Base-by-base conservation (phyloP, 2,329 filamentous ascomycete genomes). In the Knoxdaviesia proteae region DNA sequence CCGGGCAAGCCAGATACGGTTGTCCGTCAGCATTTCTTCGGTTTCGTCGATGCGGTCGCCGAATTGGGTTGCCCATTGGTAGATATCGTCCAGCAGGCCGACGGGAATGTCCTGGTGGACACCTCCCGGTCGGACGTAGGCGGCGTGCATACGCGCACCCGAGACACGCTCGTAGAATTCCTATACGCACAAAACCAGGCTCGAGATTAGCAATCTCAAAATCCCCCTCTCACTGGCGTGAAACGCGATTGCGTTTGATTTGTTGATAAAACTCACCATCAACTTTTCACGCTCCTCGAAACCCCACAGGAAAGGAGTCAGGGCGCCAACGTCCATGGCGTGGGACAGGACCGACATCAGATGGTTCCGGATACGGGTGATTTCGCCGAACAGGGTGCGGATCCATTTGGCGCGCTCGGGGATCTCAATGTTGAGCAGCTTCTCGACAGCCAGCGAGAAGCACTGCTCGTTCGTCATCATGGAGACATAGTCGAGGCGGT, bases 381-480 rank as follows among this genome's bases (percentile, higher is more conserved):
- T 82, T 61, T 98, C 90, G 53, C 75, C 90, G 61, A 98, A 98
- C 66, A 98, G 0, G 34, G 88, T 96, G 51, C 90, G 76, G 58
- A 98, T 98, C 68, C 79, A 98, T 68, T 98, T 96, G 53, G 90
- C 90, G 56, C 90, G 74, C 50, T 90, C 81, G 30, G 90, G 90
- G 49, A 98, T 83, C 60, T 98, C 92, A 50, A 98, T 70, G 62
- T 98, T 98, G 54, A 98, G 69, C 47, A 98, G 72, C 71, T 98
- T 98, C 73, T 98, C 90, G 44, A 96, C 88, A 20, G 86, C 90
- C 50, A 98, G 72, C 35, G 86, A 77, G 63, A 84, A 98, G 58
- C 86, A 94, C 65, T 98, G 90, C 71, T 98, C 90, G 63, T 98
- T 98, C 56, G 90, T 98, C 90, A 98, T 98, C 92, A 98, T 98